A percentile compares a stretch with the other conserved stretches of the same genome.
Evolutionary conservation across 345 rosid species (phyloP).

Genomic region (Kandelia obovata): DNA sequence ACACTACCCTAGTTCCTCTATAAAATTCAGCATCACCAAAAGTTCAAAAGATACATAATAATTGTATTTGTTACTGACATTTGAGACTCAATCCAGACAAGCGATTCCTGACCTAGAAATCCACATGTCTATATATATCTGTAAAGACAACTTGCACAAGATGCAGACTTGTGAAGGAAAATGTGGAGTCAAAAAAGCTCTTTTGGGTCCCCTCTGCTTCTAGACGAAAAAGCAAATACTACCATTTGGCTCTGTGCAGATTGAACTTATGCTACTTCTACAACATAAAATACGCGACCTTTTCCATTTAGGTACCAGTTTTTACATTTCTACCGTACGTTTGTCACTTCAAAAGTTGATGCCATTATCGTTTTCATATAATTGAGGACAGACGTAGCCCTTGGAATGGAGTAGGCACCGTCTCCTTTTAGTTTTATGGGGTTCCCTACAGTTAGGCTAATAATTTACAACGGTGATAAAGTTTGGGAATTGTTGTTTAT

Average conservation of each 20-base stretch:
- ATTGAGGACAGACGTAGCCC: background rate
- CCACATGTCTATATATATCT: background rate
- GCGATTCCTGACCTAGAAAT: constrained; percentile 33
- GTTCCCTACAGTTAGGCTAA: background rate
- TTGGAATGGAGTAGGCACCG: background rate
- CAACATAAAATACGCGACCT: constrained; percentile 22
- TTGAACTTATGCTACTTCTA: background rate
- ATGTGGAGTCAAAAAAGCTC: constrained; percentile 16
- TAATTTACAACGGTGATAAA: background rate
- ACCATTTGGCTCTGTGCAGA: constrained; percentile 13
- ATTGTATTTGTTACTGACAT: background rate
- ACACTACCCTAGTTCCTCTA: constrained; percentile 20
- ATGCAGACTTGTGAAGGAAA: constrained; percentile 10
- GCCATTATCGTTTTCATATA: background rate
- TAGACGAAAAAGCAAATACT: constrained; percentile 16
- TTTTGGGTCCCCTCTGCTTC: constrained; percentile 20
- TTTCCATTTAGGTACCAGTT: constrained; percentile 23
- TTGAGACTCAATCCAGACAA: constrained; percentile 15
- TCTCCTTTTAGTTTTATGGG: background rate
- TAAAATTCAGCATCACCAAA: constrained; percentile 24
- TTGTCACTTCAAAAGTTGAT: constrained; percentile 4
- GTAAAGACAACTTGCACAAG: constrained; percentile 17
- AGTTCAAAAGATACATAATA: constrained; percentile 5
- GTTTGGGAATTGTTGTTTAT: no score
- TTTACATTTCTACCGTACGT: constrained; percentile 33